These are phyloP conservation scores for Suillus plorans DNA, from an alignment of 768 basidiomycete genomes.

Conservation along the genomic window DNA sequence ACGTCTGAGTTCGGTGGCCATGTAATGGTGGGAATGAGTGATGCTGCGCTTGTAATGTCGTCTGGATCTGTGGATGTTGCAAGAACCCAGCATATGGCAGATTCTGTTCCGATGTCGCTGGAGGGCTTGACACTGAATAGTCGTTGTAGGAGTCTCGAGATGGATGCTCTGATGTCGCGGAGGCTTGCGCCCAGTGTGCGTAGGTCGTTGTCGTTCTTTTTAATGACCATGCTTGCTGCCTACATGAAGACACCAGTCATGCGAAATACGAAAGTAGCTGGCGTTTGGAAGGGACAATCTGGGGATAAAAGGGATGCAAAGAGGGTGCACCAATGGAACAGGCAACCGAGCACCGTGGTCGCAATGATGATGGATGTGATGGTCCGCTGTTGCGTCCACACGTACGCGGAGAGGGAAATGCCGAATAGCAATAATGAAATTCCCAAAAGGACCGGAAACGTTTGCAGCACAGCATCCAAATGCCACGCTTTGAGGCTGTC, in stretches of 20 bases:
- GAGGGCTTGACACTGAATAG: background rate
- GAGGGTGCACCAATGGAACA: constrained; percentile 12
- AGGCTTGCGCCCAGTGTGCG: background rate
- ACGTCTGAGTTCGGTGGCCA: constrained; percentile 4
- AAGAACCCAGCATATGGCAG: constrained; percentile 6
- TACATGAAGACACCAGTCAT: constrained; percentile 7
- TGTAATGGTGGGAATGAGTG: constrained; percentile 2
- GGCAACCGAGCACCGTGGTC: constrained; percentile 9
- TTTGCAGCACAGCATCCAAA: constrained; percentile 14
- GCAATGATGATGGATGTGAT: constrained; percentile 10
- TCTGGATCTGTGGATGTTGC: constrained; percentile 9
- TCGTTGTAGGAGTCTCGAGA: background rate
- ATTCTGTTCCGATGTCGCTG: background rate
- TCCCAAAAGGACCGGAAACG: constrained; percentile 14
- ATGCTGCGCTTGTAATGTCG: background rate
- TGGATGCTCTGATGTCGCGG: background rate
- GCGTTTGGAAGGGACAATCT: constrained; percentile 17
- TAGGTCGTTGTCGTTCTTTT: background rate
- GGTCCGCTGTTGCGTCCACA: constrained; percentile 10
- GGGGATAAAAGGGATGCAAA: constrained; percentile 9
- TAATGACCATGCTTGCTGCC: background rate
- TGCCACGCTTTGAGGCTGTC: constrained; percentile 15
- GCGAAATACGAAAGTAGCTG: constrained; percentile 4
- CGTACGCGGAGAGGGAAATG: constrained; percentile 11
- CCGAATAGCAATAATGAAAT: constrained; percentile 16